Evolutionary conservation across 2,329 filamentous ascomycete species (phyloP).

Genomic region (Hyphodiscus sp.): DNA sequence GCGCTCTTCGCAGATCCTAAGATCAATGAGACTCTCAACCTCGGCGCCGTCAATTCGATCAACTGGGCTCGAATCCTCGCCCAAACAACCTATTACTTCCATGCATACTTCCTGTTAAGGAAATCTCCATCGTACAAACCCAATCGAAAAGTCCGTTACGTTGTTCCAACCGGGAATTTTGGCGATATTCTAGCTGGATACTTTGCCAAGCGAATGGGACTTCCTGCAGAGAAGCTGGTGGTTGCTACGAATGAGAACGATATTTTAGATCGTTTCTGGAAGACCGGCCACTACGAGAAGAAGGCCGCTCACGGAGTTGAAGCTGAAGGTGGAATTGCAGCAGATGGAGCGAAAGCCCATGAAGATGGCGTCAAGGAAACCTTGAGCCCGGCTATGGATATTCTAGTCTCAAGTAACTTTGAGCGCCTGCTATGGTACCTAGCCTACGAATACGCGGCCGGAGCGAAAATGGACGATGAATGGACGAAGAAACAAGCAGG

Average conservation of each 20-base stretch:
- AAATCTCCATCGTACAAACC: slow-evolving; percentile 54
- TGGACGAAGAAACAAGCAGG: slow-evolving; percentile 65
- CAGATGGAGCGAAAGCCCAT: slow-evolving; percentile 56
- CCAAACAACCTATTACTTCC: slow-evolving; percentile 96
- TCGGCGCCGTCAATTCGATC: slow-evolving; percentile 94
- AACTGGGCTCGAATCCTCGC: slow-evolving; percentile 94
- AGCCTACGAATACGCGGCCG: slow-evolving; percentile 62
- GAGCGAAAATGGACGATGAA: slow-evolving; percentile 54
- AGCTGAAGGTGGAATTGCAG: slow-evolving; percentile 47
- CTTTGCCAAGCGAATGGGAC: slow-evolving; percentile 84
- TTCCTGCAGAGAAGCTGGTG: slow-evolving; percentile 81
- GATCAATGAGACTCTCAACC: slow-evolving; percentile 73
- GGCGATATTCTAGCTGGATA: slow-evolving; percentile 91
- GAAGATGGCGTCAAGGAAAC: slow-evolving; percentile 80
- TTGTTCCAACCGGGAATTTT: slow-evolving; percentile 95
- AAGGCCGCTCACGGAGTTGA: slow-evolving; percentile 53
- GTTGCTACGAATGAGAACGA: slow-evolving; percentile 97
- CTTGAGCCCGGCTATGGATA: slow-evolving; percentile 93
- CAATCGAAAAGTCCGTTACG: slow-evolving; percentile 69
- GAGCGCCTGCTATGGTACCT: slow-evolving; percentile 94
- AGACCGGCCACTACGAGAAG: slow-evolving; percentile 85
- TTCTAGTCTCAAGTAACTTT: slow-evolving; percentile 93
- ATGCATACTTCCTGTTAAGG: slow-evolving; percentile 80
- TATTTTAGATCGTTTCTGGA: slow-evolving; percentile 93
- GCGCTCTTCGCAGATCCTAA: slow-evolving; percentile 81